Evolutionary conservation across 352 stramenopile genomes (phyloP).

Genomic region (Phytophthora hybrid): DNA sequence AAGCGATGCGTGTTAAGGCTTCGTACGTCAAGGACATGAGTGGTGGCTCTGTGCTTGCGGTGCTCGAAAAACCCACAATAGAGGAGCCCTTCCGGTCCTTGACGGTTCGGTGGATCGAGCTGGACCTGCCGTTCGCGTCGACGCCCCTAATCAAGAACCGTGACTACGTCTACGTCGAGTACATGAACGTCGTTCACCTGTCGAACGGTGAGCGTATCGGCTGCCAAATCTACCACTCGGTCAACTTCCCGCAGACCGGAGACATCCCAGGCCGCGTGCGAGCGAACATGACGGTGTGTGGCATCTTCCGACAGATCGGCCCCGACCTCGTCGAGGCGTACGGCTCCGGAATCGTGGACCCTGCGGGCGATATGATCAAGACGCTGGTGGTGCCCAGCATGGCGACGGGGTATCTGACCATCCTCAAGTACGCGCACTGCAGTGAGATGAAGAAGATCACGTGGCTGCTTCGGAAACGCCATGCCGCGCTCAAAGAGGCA

Average conservation of each 20-base stretch:
- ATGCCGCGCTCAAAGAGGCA: conserved; percentile 17
- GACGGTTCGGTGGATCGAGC: conserved; percentile 41
- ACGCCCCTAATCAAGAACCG: conserved; percentile 42
- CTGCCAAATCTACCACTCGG: conserved; percentile 59
- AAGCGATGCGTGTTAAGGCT: conserved; percentile 45
- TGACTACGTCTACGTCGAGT: conserved; percentile 58
- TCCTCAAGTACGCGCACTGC: conserved; percentile 42
- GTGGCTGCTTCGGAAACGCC: conserved; percentile 33
- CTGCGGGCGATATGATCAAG: conserved; percentile 40
- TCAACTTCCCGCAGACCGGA: conserved; percentile 49
- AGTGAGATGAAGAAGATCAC: conserved; percentile 46
- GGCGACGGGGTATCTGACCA: conserved; percentile 28
- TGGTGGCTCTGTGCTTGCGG: conserved; percentile 49
- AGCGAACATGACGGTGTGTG: conserved; percentile 54
- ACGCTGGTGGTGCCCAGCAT: conserved; percentile 29
- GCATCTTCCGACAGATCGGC: conserved; percentile 54
- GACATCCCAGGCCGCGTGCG: conserved; percentile 42
- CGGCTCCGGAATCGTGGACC: conserved; percentile 40
- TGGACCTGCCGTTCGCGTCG: conserved; percentile 35
- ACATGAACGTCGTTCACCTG: conserved; percentile 48
- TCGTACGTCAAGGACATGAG: conserved; percentile 54
- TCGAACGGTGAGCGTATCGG: conserved; percentile 47
- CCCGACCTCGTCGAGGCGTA: conserved; percentile 56
- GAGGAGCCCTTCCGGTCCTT: conserved; percentile 55
- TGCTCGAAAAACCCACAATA: conserved; percentile 43